A percentile compares a stretch with the other conserved stretches of the same genome.
Evolutionary conservation across 2,329 filamentous ascomycete genomes (phyloP).

Genomic region (Talaromyces sp.): DNA sequence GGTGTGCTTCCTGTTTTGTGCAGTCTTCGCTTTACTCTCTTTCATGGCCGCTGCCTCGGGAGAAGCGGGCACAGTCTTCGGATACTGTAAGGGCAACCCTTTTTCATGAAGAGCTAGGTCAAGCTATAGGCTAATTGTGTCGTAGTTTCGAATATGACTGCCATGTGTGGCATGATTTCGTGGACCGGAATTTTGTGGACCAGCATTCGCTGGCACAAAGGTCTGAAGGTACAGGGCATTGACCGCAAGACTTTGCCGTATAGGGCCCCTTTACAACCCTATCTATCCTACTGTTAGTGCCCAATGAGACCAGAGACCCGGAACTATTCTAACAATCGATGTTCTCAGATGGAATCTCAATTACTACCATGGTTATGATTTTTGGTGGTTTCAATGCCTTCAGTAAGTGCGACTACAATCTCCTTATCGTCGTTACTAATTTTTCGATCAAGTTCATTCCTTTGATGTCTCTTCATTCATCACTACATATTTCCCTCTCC

Average conservation of each 20-base stretch:
- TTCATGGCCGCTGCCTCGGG: slow-evolving; percentile 21
- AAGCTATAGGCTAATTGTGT: too few relatives aligned
- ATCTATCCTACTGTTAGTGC: slow-evolving; percentile 15
- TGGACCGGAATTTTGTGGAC: slow-evolving; percentile 21
- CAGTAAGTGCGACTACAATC: slow-evolving; percentile 8
- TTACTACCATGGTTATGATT: slow-evolving; percentile 25
- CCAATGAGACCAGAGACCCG: background rate
- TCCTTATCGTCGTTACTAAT: background rate
- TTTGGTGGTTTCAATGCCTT: slow-evolving; percentile 29
- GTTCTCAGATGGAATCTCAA: slow-evolving; percentile 17
- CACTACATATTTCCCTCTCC: slow-evolving; percentile 27
- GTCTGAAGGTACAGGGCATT: slow-evolving; percentile 25
- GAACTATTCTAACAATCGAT: background rate
- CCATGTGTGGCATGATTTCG: slow-evolving; percentile 23
- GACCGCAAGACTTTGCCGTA: slow-evolving; percentile 23
- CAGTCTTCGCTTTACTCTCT: slow-evolving; percentile 16
- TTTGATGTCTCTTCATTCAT: slow-evolving; percentile 25
- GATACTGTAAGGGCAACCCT: slow-evolving; percentile 15
- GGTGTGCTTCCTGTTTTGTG: slow-evolving; percentile 20
- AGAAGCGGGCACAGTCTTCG: slow-evolving; percentile 20
- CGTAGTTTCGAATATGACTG: slow-evolving; percentile 21
- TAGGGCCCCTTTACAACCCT: slow-evolving; percentile 13
- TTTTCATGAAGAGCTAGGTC: background rate
- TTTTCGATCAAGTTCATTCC: slow-evolving; percentile 11
- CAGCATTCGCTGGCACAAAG: slow-evolving; percentile 27